Conservation (phyloP, 306 rosid genomes). For the Rosa multiflora region DNA sequence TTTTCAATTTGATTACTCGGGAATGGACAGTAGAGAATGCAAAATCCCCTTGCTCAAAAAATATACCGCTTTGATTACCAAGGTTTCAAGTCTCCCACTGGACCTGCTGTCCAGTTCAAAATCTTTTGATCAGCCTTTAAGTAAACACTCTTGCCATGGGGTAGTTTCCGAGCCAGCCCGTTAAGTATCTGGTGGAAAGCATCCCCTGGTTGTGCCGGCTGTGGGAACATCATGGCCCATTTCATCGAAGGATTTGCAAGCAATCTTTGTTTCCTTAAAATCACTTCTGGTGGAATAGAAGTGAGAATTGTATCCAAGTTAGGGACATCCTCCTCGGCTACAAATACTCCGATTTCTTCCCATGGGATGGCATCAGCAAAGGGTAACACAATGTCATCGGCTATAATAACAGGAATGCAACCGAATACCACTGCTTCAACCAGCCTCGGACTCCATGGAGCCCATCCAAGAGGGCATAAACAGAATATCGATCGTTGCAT, state of each 20-base stretch:
- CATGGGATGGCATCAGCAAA: slow-evolving; percentile 59
- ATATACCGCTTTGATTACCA: slow-evolving; percentile 26
- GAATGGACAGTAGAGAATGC: neutral
- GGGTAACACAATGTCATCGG: slow-evolving; percentile 50
- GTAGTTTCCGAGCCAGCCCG: slow-evolving; percentile 45
- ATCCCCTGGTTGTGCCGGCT: slow-evolving; percentile 47
- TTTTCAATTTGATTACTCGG: neutral
- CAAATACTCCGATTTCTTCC: slow-evolving; percentile 54
- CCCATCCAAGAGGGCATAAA: slow-evolving; percentile 57
- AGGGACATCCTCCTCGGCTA: slow-evolving; percentile 47
- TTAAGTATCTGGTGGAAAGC: slow-evolving; percentile 56
- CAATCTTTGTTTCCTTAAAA: slow-evolving; percentile 49
- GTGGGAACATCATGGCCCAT: slow-evolving; percentile 55
- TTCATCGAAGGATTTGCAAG: slow-evolving; percentile 51
- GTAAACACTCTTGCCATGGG: slow-evolving; percentile 34
- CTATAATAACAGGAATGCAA: slow-evolving; percentile 54
- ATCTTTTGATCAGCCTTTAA: slow-evolving; percentile 28
- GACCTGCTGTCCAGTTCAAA: slow-evolving; percentile 50
- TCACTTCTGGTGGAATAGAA: slow-evolving; percentile 42
- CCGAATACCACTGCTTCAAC: slow-evolving; percentile 57
- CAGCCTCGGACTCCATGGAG: slow-evolving; percentile 59
- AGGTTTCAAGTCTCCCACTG: slow-evolving; percentile 47
- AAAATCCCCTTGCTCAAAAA: neutral
- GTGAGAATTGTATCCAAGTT: slow-evolving; percentile 46
- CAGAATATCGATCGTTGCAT: slow-evolving; percentile 53